Percentiles rank a stretch among this genome's conserved stretches.
Evolutionary conservation across 345 rosid species (phyloP).

Genomic region (Viola odorata): DNA sequence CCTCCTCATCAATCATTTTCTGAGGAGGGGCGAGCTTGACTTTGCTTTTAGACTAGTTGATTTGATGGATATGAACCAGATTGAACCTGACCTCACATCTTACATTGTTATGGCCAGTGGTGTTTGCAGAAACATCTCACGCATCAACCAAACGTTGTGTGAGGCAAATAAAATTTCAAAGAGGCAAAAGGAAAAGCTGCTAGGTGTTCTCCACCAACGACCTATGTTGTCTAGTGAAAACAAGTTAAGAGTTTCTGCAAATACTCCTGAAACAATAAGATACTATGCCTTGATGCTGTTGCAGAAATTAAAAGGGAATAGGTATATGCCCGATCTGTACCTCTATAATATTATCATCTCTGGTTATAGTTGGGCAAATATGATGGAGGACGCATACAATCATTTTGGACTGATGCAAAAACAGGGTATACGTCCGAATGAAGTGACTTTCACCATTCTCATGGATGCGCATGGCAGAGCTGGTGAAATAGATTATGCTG

Average conservation of each 20-base stretch:
- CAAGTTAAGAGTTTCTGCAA: constrained; percentile 16
- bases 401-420: constrained; percentile 48
- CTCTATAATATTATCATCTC: constrained; percentile 44
- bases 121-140: constrained; percentile 29
- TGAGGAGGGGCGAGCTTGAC: constrained; percentile 46
- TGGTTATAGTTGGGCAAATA: constrained; percentile 43
- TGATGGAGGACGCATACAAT: constrained; percentile 46
- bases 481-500: constrained; percentile 50
- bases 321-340: constrained; percentile 46
- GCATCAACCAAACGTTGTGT: constrained; percentile 25
- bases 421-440: constrained; percentile 51
- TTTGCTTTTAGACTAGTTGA: constrained; percentile 47
- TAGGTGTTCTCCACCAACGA: constrained; percentile 35
- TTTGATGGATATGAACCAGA: constrained; percentile 42
- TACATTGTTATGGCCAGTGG: constrained; percentile 45
- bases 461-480: constrained; percentile 41
- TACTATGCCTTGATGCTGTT: constrained; percentile 43
- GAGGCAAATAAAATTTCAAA: constrained; percentile 21
- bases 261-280: constrained; percentile 33
- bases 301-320: constrained; percentile 29
- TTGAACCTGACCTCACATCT: constrained; percentile 34
- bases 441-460: constrained; percentile 56
- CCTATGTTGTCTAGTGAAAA: constrained; percentile 21
- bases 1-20: constrained; percentile 43
- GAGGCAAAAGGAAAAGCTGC: constrained; percentile 36